Evolutionary conservation across 129 eudicot species (phyloP).

Genomic region (Glebionis coronaria): DNA sequence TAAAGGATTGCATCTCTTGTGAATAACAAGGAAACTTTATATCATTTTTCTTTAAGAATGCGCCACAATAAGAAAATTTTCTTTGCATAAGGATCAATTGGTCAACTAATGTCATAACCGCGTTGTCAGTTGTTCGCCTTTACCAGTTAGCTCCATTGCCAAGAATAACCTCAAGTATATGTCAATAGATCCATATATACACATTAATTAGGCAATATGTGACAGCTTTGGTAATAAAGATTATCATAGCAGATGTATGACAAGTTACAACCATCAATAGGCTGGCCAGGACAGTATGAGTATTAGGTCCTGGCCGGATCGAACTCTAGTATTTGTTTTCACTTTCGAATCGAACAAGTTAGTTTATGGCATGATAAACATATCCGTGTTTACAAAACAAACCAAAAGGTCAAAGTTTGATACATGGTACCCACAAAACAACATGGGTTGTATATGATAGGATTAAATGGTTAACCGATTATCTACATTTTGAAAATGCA

Average conservation of each 20-base stretch:
- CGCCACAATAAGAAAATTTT: constrained; percentile 34
- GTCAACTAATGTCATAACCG: constrained; percentile 31
- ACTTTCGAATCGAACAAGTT: no score
- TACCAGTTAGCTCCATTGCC: constrained; percentile 51
- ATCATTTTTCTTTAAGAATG: constrained; percentile 28
- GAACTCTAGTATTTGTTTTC: no score
- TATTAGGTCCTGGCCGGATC: no score
- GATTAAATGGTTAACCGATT: no score
- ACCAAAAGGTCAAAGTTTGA: background rate
- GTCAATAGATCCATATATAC: background rate
- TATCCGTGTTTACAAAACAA: background rate
- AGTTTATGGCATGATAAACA: background rate
- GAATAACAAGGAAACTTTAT: constrained; percentile 50
- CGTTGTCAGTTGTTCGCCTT: constrained; percentile 27
- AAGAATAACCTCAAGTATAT: background rate
- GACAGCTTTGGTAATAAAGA: background rate
- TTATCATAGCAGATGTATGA: background rate
- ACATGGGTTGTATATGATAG: background rate
- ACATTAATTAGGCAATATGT: background rate
- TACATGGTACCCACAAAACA: background rate
- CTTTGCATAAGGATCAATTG: constrained; percentile 38
- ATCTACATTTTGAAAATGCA: no score
- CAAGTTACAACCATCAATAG: background rate
- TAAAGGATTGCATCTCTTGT: constrained; percentile 52
- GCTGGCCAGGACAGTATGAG: background rate